phyloP scores from a whole-genome alignment of 2,329 filamentous ascomycete species.

The Paracoccidioides lutzii region DNA sequence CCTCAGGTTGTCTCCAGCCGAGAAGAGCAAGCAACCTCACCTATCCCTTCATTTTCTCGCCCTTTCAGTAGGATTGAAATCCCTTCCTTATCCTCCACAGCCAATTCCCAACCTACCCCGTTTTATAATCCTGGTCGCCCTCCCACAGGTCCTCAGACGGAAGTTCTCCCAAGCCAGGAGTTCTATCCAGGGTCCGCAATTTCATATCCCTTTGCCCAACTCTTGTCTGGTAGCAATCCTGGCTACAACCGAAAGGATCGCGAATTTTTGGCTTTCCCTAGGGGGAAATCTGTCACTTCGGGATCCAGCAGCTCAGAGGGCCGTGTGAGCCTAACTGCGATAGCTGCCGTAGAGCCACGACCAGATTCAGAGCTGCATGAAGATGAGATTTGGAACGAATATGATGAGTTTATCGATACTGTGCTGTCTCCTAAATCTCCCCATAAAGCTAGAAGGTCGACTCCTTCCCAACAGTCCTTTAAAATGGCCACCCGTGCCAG shows the following conservation, averaged over 20 bases:
- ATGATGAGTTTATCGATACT: conserved; percentile 74
- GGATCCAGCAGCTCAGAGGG: conserved; percentile 49
- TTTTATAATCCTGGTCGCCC: conserved; percentile 15
- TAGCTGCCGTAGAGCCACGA: conserved; percentile 54
- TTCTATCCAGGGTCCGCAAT: conserved; percentile 16
- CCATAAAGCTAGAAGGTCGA: conserved; percentile 16
- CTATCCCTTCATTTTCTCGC: conserved; percentile 71
- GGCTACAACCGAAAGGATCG: conserved; percentile 27
- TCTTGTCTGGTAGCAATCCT: conserved; percentile 16
- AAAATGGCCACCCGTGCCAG: conserved; percentile 28
- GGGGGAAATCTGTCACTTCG: conserved; percentile 57
- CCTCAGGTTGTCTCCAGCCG: conserved; percentile 62
- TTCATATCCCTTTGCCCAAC: conserved; percentile 19
- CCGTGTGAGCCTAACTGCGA: conserved; percentile 45
- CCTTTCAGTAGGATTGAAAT: conserved; percentile 50
- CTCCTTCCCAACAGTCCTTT: conserved; percentile 18
- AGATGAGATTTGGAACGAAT: conserved; percentile 91
- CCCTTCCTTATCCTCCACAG: conserved; percentile 27
- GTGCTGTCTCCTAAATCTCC: conserved; percentile 38
- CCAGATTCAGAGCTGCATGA: conserved; percentile 53
- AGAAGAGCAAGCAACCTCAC: conserved; percentile 50
- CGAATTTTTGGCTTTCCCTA: conserved; percentile 64
- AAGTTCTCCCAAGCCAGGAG: conserved; percentile 15
- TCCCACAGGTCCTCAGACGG: conserved; percentile 14
- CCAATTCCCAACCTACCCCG: conserved; percentile 15